Evolutionary conservation across 2,329 filamentous ascomycete species (phyloP), one percentile per base, ranked within the genome.

Genomic region (Verticillium klebahnii): DNA sequence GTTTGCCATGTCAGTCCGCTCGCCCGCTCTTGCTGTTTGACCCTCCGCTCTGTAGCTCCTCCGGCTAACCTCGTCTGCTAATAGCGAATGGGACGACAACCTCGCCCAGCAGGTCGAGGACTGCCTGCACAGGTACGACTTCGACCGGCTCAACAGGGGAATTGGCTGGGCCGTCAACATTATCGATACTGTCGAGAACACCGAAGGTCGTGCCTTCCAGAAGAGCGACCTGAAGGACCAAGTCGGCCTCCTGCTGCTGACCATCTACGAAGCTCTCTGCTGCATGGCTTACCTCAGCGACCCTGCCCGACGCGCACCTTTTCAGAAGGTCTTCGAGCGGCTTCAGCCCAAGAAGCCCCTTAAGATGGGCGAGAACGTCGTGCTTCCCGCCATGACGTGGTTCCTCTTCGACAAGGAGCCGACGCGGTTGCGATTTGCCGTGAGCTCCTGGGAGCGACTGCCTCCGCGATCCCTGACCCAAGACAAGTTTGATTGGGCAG

Each of bases 201-300:
- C 76, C 45, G 72, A 75, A 9, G 78, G 82, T 25, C 76, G 75
- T 2, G 71, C 72, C 2, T 84, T 84, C 71, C 79, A 77, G 56
- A 79, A 80, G 50, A 69, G 75, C 0, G 77, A 78, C 59, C 75
- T 85, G 40, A 79, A 78, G 14, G 75, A 77, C 23, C 72, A 81
- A 7, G 76, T 84, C 32, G 77, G 83, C 1, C 78, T 85, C 32
- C 86, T 91, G 7, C 84, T 96, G 58, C 85, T 95, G 62, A 89
- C 92, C 12, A 85, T 98, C 34, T 97, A 96, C 69, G 94, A 98
- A 73, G 89, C 90, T 0, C 78, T 98, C 59, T 96, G 93, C 73
- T 96, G 90, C 73, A 86, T 93, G 67, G 83, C 89, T 1, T 92
- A 96, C 71, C 80, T 97, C 64, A 82, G 76, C 55, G 67, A 79